A percentile compares a stretch with the other conserved stretches of the same genome.
These are phyloP conservation scores for Decorospora gaudefroyi DNA, from an alignment of 2,329 filamentous ascomycete genomes.

Conservation along the genomic window DNA sequence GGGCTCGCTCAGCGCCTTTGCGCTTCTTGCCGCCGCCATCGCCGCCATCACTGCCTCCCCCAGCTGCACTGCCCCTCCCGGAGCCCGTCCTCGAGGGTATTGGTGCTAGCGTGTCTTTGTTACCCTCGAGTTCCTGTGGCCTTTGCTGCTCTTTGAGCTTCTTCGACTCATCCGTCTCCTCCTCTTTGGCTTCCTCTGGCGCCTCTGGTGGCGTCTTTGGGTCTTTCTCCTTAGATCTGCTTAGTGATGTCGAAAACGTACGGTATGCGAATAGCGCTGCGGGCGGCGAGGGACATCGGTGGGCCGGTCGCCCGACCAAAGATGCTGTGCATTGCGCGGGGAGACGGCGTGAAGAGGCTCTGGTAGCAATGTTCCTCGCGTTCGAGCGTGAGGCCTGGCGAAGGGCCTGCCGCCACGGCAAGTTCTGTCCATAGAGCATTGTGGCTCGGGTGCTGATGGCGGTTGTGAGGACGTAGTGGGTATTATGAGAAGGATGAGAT, in stretches of 20 bases:
- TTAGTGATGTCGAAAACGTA: constrained; percentile 49
- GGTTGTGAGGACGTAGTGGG: background rate
- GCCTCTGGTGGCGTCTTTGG: constrained; percentile 53
- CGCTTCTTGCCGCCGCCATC: constrained; percentile 70
- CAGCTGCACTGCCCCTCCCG: constrained; percentile 64
- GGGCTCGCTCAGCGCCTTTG: constrained; percentile 72
- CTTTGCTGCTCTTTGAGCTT: constrained; percentile 52
- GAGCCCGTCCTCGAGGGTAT: constrained; percentile 59
- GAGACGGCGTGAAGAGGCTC: constrained; percentile 32
- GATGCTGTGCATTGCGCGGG: constrained; percentile 41
- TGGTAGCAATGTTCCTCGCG: constrained; percentile 39
- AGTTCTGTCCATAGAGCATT: constrained; percentile 67
- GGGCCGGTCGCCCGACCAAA: constrained; percentile 28
- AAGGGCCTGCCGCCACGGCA: constrained; percentile 68
- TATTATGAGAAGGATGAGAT: constrained; percentile 5
- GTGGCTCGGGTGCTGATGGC: constrained; percentile 7
- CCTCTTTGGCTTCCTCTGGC: constrained; percentile 50
- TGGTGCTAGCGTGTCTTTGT: constrained; percentile 56
- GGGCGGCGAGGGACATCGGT: constrained; percentile 36
- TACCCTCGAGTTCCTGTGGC: constrained; percentile 48
- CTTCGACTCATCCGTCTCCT: constrained; percentile 49
- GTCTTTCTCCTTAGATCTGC: constrained; percentile 62
- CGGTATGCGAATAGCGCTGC: constrained; percentile 42
- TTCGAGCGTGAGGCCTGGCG: constrained; percentile 54
- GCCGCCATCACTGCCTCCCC: constrained; percentile 54